Percentiles rank a stretch among this genome's conserved stretches.
Conservation (phyloP, 2,329 filamentous ascomycete species). For the Cucurbitaria berberidis region DNA sequence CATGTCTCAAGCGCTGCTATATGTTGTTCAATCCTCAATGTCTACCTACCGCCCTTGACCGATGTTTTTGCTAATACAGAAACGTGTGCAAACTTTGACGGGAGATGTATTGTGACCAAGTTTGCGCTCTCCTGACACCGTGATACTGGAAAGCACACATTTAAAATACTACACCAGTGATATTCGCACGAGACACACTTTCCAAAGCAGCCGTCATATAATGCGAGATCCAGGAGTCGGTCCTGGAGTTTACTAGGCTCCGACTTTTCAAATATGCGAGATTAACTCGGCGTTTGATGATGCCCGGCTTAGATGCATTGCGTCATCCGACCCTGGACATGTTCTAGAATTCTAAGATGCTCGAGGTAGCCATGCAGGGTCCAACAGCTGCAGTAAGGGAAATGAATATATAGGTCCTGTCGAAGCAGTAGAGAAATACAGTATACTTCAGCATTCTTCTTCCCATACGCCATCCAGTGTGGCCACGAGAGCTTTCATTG, state of each 20-base stretch:
- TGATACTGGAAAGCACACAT: too few relatives aligned
- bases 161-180: too few relatives aligned
- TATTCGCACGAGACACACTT: too few relatives aligned
- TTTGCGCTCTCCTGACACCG: too few relatives aligned
- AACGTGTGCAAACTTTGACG: too few relatives aligned
- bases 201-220: background rate
- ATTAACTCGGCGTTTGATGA: background rate
- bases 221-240: background rate
- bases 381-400: too few relatives aligned
- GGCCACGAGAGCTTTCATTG: background rate
- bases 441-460: background rate
- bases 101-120: too few relatives aligned
- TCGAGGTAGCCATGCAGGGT: background rate
- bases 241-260: too few relatives aligned
- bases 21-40: too few relatives aligned
- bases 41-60: too few relatives aligned
- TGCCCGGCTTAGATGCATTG: background rate
- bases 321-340: background rate
- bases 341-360: background rate
- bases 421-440: background rate
- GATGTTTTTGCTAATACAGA: too few relatives aligned
- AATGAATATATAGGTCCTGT: background rate
- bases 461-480: background rate
- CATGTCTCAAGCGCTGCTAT: too few relatives aligned
- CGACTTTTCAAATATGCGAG: background rate